A percentile compares a stretch with the other conserved stretches of the same genome.
These are phyloP conservation scores for Exophiala dermatitidis DNA, from an alignment of 2,329 filamentous ascomycete genomes.

Conservation along the genomic window DNA sequence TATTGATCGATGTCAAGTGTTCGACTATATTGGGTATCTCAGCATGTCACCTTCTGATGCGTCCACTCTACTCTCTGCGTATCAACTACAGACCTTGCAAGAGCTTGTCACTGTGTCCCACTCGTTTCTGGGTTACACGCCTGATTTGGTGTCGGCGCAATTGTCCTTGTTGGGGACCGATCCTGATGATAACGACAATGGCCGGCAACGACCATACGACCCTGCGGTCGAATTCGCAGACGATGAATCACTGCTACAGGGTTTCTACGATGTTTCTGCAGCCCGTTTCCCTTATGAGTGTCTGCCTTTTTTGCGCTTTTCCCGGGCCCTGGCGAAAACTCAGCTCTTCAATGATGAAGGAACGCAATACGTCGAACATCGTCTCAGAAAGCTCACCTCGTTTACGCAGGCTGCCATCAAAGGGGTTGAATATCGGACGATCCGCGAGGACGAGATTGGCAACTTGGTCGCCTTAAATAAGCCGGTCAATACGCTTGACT, in stretches of 20 bases:
- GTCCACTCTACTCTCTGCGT: constrained; percentile 7
- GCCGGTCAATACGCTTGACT: constrained; percentile 46
- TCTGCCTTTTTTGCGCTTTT: constrained; percentile 66
- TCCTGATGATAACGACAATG: constrained; percentile 3
- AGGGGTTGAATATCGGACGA: constrained; percentile 67
- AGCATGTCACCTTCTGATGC: not conserved
- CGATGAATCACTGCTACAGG: constrained; percentile 51
- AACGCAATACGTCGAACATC: constrained; percentile 50
- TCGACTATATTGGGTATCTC: constrained; percentile 39
- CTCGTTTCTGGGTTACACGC: constrained; percentile 62
- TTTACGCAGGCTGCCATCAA: constrained; percentile 72
- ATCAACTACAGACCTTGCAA: constrained; percentile 43
- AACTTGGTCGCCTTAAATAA: constrained; percentile 64
- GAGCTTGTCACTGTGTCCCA: constrained; percentile 64
- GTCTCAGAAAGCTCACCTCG: constrained; percentile 61
- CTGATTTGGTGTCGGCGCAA: constrained; percentile 61
- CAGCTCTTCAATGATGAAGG: constrained; percentile 42
- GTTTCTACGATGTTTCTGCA: constrained; percentile 60
- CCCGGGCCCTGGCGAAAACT: constrained; percentile 54
- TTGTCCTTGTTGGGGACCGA: constrained; percentile 55
- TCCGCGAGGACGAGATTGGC: constrained; percentile 76
- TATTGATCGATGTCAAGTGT: constrained; percentile 42
- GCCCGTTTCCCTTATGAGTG: constrained; percentile 82
- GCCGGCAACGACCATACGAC: constrained; percentile 11
- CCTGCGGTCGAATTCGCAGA: constrained; percentile 47